These are phyloP conservation scores for Blepharisma japonicum DNA, from an alignment of 73 alveolate species.

Conservation along the genomic window DNA sequence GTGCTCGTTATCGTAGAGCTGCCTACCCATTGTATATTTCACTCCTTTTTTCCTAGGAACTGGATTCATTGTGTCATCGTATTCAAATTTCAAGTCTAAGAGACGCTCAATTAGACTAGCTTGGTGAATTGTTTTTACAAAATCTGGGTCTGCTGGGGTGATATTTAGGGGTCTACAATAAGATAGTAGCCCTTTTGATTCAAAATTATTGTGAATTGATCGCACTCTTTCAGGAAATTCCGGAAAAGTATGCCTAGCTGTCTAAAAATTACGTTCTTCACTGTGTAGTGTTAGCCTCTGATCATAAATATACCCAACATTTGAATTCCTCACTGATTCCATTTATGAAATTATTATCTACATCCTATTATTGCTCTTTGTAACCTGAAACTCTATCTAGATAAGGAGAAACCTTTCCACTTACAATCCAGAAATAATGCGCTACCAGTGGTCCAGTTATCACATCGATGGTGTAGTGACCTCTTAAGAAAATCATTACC, in stretches of 20 bases:
- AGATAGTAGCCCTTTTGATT: background rate
- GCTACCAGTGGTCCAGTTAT: constrained; percentile 73
- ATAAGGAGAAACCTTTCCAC: constrained; percentile 29
- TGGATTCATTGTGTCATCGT: background rate
- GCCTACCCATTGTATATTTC: constrained; percentile 16
- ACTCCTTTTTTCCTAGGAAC: background rate
- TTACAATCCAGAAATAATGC: constrained; percentile 73
- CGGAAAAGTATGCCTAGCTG: constrained; percentile 29
- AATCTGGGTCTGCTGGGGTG: background rate
- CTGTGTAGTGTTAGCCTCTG: constrained; percentile 11
- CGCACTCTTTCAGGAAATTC: constrained; percentile 8
- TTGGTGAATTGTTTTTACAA: background rate
- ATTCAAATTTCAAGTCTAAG: constrained; percentile 7
- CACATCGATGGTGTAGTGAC: constrained; percentile 87
- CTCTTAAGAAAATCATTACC: constrained; percentile 67
- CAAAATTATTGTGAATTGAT: constrained; percentile 27
- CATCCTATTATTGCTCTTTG: no score
- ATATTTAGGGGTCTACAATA: background rate
- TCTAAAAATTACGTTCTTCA: constrained; percentile 5
- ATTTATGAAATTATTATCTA: no score
- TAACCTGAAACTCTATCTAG: constrained; percentile 5
- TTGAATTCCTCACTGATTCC: no score
- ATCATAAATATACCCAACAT: constrained; percentile 30
- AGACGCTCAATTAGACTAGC: constrained; percentile 19
- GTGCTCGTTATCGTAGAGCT: constrained; percentile 47